phyloP scores from a whole-genome alignment of 495 filamentous ascomycete genomes.

The Xylaria bambusicola region DNA sequence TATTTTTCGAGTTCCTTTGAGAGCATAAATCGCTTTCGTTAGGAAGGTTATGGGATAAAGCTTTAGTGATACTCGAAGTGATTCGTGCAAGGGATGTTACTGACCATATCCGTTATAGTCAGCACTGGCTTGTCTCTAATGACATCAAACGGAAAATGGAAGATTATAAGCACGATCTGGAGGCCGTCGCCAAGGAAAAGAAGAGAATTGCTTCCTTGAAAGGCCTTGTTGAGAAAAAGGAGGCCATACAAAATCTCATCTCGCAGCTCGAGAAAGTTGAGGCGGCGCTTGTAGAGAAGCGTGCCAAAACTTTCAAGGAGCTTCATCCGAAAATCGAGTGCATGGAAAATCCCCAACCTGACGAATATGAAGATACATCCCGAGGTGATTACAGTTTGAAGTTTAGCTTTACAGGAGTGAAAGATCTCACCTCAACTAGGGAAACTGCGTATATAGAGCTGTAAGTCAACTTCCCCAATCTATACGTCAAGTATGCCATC shows the following conservation, averaged over 20 bases:
- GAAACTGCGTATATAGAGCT: slow-evolving; percentile 58
- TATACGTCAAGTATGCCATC: neutral
- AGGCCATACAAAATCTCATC: slow-evolving; percentile 49
- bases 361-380: slow-evolving; percentile 7
- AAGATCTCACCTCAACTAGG: slow-evolving; percentile 53
- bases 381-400: slow-evolving; percentile 44
- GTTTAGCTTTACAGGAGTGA: slow-evolving; percentile 49
- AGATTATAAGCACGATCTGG: slow-evolving; percentile 20
- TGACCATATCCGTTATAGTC: slow-evolving; percentile 8
- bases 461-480: slow-evolving; percentile 31
- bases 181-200: slow-evolving; percentile 37
- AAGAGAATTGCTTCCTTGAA: slow-evolving; percentile 20
- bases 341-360: neutral
- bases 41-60: too few species aligned
- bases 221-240: slow-evolving; percentile 54
- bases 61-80: too few species aligned
- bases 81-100: neutral
- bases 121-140: slow-evolving; percentile 49
- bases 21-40: too few species aligned
- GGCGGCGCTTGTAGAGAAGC: slow-evolving; percentile 50
- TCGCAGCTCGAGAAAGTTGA: slow-evolving; percentile 56
- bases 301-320: slow-evolving; percentile 66
- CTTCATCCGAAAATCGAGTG: slow-evolving; percentile 55
- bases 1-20: neutral
- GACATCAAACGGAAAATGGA: slow-evolving; percentile 28